A percentile compares a stretch with the other conserved stretches of the same genome.
phyloP scores from a whole-genome alignment of 78 protist species.

The Guillardia theta region DNA sequence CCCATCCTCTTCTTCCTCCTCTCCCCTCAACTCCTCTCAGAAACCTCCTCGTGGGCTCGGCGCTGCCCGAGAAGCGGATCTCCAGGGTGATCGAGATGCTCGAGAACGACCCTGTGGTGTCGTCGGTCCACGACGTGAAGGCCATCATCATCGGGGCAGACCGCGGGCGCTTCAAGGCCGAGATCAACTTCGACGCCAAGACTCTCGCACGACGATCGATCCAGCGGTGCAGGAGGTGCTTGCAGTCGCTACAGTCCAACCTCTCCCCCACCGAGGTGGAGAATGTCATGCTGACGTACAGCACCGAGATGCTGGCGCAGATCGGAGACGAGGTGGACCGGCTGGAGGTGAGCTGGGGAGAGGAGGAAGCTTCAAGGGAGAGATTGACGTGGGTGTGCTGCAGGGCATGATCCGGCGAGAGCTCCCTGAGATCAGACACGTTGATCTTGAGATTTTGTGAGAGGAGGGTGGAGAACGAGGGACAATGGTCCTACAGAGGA shows the following conservation, averaged over 20 bases:
- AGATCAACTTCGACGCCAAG: constrained; percentile 50
- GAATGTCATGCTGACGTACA: constrained; percentile 7
- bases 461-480: too few relatives aligned
- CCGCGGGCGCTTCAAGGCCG: constrained; percentile 54
- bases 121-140: constrained; percentile 52
- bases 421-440: constrained; percentile 25
- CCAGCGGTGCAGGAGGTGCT: background rate
- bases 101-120: constrained; percentile 41
- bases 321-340: constrained; percentile 61
- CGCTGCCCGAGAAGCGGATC: constrained; percentile 13
- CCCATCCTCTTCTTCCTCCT: background rate
- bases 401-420: constrained; percentile 34
- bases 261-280: background rate
- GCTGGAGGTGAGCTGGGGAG: too few relatives aligned
- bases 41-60: background rate
- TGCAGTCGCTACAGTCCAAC: background rate
- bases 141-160: constrained; percentile 37
- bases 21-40: background rate
- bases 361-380: too few relatives aligned
- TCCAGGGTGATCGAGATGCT: background rate
- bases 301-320: background rate
- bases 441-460: constrained; percentile 29
- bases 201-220: background rate
- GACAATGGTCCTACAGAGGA: too few relatives aligned
- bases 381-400: too few relatives aligned